Conservation (phyloP, 495 filamentous ascomycete species). For the Penicillium robsamsonii region DNA sequence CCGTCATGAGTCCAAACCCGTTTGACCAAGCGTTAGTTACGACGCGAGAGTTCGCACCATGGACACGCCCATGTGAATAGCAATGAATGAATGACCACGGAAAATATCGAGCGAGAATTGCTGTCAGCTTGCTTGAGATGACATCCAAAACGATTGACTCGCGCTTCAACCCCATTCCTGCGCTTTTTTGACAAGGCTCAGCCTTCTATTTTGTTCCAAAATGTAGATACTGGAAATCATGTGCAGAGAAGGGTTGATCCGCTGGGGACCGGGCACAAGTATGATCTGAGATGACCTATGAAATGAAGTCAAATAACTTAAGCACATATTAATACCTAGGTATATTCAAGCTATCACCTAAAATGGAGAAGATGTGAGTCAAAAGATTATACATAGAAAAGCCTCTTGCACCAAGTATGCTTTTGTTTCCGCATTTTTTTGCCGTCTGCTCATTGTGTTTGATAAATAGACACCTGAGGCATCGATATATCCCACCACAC, state of each 20-base stretch:
- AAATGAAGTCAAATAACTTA: neutral
- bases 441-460: too few species aligned
- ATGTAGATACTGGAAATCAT: neutral
- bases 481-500: neutral
- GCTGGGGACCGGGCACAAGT: neutral
- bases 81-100: neutral
- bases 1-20: neutral
- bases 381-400: too few species aligned
- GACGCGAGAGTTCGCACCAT: too few species aligned
- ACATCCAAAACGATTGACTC: neutral
- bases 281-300: neutral
- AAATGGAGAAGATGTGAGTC: too few species aligned
- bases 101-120: neutral
- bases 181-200: neutral
- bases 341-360: neutral
- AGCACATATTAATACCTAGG: neutral
- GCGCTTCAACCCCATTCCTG: neutral
- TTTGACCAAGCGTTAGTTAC: neutral
- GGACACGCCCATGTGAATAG: neutral
- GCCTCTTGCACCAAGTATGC: too few species aligned
- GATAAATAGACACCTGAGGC: slow-evolving; percentile 1
- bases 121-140: neutral
- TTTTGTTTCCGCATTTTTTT: too few species aligned
- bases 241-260: neutral
- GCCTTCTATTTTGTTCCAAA: neutral